Base-by-base conservation (phyloP, 176 grass and related monocot genomes). In the Triticum urartu region DNA sequence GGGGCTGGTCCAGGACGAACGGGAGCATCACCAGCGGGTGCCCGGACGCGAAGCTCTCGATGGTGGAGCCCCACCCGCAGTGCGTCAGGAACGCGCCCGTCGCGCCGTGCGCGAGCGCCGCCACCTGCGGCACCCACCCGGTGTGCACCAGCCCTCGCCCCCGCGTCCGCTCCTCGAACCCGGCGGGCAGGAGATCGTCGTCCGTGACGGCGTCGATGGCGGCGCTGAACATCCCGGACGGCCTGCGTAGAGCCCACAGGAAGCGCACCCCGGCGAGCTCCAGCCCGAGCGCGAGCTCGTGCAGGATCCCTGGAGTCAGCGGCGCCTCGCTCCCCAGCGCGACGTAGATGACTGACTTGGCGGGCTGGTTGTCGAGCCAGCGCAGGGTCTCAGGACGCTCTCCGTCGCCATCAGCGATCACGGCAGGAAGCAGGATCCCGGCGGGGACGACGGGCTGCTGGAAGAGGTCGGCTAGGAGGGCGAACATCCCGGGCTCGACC, bases 31-130 rank as follows among this genome's bases (percentile, higher is more conserved):
- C 79, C 67, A 93, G 22, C 28, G 94, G 90, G 21, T 54, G 90
- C n/a, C 94, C 92, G 28, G 86, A 87, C 18, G 15, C 22, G 65
- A 96, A 67, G 76, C 81, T 42, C 65, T 96, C 94, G 24, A 93
- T 21, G n/a, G 86, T 81, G 43, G 94, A 91, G 10, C 91, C 88
- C 85, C 87, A 93, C 5, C 92, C 94, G 52, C 91, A 94, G 80
- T 94, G 91, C 9, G 91, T 93, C 18, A 91, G 80, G 81, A 93
- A 93, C 12, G 85, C 91, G 68, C 63, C 89, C 14, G 86, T 68
- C 0, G 87, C 88, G 13, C 5, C n/a, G 15, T 93, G 89, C 11
- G 71, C 78, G 1, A 92, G 80, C 54, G 88, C 54, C 7, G 38
- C 9, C 48, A 87, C 50, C 81, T 97, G 94, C 3, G 89, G 89